Conservation (phyloP, 352 stramenopile genomes). For the Globisporangium barbulae region DNA sequence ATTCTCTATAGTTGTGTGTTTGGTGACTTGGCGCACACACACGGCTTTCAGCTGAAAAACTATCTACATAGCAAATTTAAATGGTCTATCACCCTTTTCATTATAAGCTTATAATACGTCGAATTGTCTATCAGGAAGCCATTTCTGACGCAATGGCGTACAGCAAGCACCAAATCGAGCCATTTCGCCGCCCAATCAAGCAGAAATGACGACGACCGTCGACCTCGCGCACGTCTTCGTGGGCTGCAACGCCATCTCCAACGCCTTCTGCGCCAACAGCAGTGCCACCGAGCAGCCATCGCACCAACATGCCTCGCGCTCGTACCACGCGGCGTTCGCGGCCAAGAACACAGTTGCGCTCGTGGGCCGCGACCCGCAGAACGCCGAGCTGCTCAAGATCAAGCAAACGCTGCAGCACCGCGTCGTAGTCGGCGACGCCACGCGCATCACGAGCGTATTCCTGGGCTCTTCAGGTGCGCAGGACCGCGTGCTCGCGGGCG, state of each 20-base stretch:
- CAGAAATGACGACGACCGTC: conserved; percentile 13
- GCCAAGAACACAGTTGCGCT: conserved; percentile 52
- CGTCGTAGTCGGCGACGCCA: conserved; percentile 18
- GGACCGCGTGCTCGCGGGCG: conserved; percentile 45
- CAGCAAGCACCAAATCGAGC: not conserved
- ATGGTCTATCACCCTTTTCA: no score
- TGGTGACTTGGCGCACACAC: no score
- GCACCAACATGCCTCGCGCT: not conserved
- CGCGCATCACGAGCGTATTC: conserved; percentile 46
- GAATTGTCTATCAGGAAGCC: no score
- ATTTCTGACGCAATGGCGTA: conserved; percentile 1
- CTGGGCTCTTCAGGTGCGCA: conserved; percentile 18
- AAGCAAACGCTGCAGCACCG: conserved; percentile 45
- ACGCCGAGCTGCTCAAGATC: conserved; percentile 23
- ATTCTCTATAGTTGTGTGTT: no score
- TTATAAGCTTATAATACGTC: no score
- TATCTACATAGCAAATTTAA: no score
- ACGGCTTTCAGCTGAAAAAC: no score
- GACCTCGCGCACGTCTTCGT: conserved; percentile 46
- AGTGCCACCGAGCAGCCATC: not conserved
- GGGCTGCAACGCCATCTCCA: conserved; percentile 50
- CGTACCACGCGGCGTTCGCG: conserved; percentile 29
- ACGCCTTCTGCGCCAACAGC: conserved; percentile 36
- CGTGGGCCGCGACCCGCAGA: conserved; percentile 15
- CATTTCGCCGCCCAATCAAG: not conserved